These are phyloP conservation scores for Limnanthes douglasii DNA, from an alignment of 345 rosid genomes.

Conservation along the genomic window DNA sequence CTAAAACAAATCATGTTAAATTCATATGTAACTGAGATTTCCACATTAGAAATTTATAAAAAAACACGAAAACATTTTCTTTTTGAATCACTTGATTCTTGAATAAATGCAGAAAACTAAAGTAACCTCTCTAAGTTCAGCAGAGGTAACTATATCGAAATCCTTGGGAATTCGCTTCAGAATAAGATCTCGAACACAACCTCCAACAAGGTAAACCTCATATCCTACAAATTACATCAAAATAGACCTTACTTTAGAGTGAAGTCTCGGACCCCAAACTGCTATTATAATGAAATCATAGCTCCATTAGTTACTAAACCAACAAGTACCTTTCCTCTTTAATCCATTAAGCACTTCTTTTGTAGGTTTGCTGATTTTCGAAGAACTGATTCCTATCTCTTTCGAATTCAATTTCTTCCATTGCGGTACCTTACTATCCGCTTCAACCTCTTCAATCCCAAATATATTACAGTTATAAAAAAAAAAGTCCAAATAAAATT, in stretches of 20 bases:
- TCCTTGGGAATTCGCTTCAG: conserved; percentile 73
- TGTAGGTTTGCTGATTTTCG: conserved; percentile 29
- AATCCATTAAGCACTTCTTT: conserved; percentile 43
- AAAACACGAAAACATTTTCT: not conserved
- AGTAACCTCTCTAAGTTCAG: conserved; percentile 71
- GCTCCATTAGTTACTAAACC: not conserved
- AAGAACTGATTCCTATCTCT: conserved; percentile 36
- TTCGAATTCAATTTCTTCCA: conserved; percentile 36
- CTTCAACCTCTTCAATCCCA: conserved; percentile 13
- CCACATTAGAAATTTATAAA: not conserved
- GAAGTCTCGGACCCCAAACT: not conserved
- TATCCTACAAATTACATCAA: conserved; percentile 27
- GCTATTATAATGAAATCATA: not conserved
- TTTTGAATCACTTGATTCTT: too few relatives aligned
- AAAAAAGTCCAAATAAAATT: not conserved
- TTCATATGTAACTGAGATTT: not conserved
- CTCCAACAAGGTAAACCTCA: conserved; percentile 92
- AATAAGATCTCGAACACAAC: conserved; percentile 91
- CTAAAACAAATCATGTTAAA: not conserved
- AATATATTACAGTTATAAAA: not conserved
- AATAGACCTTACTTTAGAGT: not conserved
- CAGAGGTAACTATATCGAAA: conserved; percentile 82
- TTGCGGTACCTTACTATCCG: conserved; percentile 7
- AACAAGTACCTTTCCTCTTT: conserved; percentile 26
- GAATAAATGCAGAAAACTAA: not conserved